A percentile compares a stretch with the other conserved stretches of the same genome.
Conservation (phyloP, 2,329 filamentous ascomycete genomes). For the Mycosphaerella arachidis region DNA sequence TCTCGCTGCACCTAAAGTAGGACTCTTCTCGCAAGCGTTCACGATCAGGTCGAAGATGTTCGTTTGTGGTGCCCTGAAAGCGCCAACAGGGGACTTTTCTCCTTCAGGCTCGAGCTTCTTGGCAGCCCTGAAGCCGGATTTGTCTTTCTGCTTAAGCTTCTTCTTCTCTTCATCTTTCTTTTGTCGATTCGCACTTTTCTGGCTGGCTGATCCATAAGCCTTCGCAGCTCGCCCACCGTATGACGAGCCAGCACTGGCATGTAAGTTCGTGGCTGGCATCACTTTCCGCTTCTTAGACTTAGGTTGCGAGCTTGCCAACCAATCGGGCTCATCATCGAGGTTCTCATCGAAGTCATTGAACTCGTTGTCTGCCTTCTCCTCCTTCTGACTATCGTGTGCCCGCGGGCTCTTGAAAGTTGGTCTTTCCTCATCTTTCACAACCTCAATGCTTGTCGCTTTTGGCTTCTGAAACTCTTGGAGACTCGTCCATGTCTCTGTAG, state of each 20-base stretch:
- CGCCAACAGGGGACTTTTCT: not conserved
- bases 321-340: not conserved
- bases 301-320: not conserved
- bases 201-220: not conserved
- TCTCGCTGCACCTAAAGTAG: not conserved
- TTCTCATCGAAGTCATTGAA: not conserved
- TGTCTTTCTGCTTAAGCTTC: not conserved
- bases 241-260: not conserved
- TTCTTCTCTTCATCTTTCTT: not conserved
- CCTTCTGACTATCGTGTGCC: not conserved
- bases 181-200: not conserved
- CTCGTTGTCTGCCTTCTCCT: not conserved
- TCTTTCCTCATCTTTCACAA: not conserved
- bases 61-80: not conserved
- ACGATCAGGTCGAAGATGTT: not conserved
- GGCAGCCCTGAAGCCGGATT: not conserved
- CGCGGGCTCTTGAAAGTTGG: not conserved
- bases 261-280: not conserved
- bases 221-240: not conserved
- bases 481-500: not conserved
- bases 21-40: not conserved
- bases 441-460: not conserved
- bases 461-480: not conserved
- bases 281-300: not conserved
- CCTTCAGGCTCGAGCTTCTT: not conserved